Base-by-base conservation (phyloP, 1,284 basidiomycete species). In the Leccinum angustisporum region DNA sequence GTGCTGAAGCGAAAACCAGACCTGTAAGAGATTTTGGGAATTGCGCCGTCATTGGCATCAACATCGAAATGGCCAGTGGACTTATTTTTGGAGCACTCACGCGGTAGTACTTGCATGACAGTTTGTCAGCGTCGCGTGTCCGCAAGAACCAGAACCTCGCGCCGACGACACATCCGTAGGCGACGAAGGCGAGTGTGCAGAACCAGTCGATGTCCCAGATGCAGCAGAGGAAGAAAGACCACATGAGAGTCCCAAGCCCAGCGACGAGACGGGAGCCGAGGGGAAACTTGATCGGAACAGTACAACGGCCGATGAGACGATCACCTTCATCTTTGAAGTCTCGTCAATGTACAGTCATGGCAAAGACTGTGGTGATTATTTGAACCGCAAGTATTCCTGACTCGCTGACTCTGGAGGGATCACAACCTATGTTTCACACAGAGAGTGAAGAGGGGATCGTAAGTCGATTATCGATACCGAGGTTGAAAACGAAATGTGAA, bases 281-380 rank as follows among this genome's bases (percentile, higher is more conserved):
- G 0, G 78, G 78, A 61, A 71, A 69, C 33, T 72, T 63, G 36
- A 78, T 75, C 3, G 79, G 78, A 16, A 80, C 65, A 0, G 77
- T 80, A 1, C 59, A 33, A 0, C 79, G 73, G 1, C 76, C 76
- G 0, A 68, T 69, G 46, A 70, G 5, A 25, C 25, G 25, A 25
- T 25, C 25, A 25, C 25, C 25, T 25, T 25, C 25, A 25, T 25
- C 25, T 25, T 25, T 25, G 25, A 25, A 25, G 25, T 25, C 25
- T 25, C 77, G 21, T 21, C 25, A 72, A 33, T 80, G 78, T 6
- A 79, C 75, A 0, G 79, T 80, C 0, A 76, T 76, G 1, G 71
- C 52, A 48, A 74, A 74, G 18, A 71, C 66, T 0, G 65, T 62
- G 4, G 70, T 62, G 4, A 64, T 73, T 30, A 76, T 51, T 4